These are phyloP conservation scores for Austroboletus olivaceoglutinosus DNA, from an alignment of 1,284 basidiomycete species.

Conservation along the genomic window DNA sequence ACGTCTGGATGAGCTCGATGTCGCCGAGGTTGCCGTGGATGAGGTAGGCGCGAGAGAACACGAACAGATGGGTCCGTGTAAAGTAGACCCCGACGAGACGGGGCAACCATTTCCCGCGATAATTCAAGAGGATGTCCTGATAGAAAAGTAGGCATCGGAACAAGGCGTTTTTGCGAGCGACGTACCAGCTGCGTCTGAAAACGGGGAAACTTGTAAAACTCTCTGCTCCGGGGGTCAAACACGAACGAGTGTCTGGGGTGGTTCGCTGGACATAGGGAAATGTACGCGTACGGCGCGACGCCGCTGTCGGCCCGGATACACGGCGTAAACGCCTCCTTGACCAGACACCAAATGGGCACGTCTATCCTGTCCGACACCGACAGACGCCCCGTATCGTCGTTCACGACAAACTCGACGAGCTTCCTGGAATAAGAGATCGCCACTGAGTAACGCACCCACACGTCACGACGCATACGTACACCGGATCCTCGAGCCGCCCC, in stretches of 20 bases:
- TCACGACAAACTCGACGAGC: conserved; percentile 16
- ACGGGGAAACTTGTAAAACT: conserved; percentile 18
- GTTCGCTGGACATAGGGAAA: conserved; percentile 12
- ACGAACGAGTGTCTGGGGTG: conserved; percentile 14
- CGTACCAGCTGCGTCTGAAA: conserved; percentile 17
- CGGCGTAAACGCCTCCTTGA: conserved; percentile 9
- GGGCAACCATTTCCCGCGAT: conserved; percentile 20
- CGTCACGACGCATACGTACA: conserved; percentile 9
- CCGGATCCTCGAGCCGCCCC: conserved; percentile 14
- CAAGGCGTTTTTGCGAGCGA: no score
- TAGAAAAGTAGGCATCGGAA: no score
- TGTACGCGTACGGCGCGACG: conserved; percentile 12
- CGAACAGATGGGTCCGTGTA: conserved; percentile 14
- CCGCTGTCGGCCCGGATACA: conserved; percentile 8
- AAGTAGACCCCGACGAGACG: conserved; percentile 18
- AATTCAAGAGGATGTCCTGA: conserved; percentile 17
- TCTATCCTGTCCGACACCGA: conserved; percentile 10
- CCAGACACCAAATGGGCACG: conserved; percentile 14
- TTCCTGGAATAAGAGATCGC: conserved; percentile 7
- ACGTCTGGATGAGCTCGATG: conserved; percentile 20
- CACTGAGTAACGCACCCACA: neutral
- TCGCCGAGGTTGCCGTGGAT: conserved; percentile 4
- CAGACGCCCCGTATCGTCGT: conserved; percentile 19
- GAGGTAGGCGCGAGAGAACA: conserved; percentile 15
- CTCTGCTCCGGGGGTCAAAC: conserved; percentile 14